Evolutionary conservation across 179 eudicot genomes (phyloP).

Genomic region (Heliamphora pulchella): DNA sequence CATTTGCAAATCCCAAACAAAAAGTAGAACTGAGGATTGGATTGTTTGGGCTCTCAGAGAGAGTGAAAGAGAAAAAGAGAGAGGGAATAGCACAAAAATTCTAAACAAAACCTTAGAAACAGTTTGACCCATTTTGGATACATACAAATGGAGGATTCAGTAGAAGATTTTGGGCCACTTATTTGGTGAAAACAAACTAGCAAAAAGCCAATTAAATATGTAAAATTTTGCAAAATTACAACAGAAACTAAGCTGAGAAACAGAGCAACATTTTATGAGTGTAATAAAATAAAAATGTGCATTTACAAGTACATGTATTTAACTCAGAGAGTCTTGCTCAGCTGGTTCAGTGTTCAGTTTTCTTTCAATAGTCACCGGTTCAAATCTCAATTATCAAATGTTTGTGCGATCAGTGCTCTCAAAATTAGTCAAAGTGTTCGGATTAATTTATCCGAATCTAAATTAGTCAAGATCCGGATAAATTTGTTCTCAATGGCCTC

Average conservation of each 20-base stretch:
- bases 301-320: background rate
- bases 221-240: background rate
- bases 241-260: background rate
- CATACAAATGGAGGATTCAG: background rate
- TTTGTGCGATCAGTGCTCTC: too few relatives aligned
- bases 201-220: background rate
- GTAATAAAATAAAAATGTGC: background rate
- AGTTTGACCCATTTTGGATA: background rate
- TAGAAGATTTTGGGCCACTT: background rate
- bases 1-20: conserved; percentile 12
- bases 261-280: too few relatives aligned
- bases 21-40: background rate
- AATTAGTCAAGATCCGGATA: too few relatives aligned
- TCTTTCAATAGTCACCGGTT: too few relatives aligned
- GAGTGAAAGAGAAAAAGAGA: background rate
- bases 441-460: too few relatives aligned
- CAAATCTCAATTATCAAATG: too few relatives aligned
- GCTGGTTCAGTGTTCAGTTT: too few relatives aligned
- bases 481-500: too few relatives aligned
- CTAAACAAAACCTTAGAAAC: background rate
- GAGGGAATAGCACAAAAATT: background rate
- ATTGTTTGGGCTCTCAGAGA: conserved; percentile 3
- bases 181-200: background rate
- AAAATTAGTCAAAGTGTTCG: too few relatives aligned
- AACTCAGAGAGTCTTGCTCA: too few relatives aligned